These are phyloP conservation scores for Ilex paraguariensis DNA, from an alignment of 305 asterid genomes.

Conservation along the genomic window DNA sequence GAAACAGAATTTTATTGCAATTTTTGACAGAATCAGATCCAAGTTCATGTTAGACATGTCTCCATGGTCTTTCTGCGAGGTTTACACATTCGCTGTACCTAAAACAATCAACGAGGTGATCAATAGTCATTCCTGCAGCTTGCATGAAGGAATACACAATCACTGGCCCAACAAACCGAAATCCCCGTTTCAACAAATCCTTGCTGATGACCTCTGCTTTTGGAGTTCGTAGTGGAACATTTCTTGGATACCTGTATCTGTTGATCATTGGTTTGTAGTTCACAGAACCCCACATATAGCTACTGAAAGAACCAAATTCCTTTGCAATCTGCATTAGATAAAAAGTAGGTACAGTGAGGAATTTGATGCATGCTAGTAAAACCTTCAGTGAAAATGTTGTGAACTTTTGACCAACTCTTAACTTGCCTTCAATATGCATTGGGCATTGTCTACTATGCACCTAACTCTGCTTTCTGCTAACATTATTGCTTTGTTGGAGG, in stretches of 20 bases:
- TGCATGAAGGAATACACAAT: slow-evolving; percentile 90
- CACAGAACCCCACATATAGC: slow-evolving; percentile 81
- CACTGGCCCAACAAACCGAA: slow-evolving; percentile 86
- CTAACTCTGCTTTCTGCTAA: slow-evolving; percentile 69
- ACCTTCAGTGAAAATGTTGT: not conserved
- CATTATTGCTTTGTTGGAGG: slow-evolving; percentile 49
- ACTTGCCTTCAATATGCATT: slow-evolving; percentile 73
- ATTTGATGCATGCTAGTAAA: not conserved
- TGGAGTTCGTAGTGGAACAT: slow-evolving; percentile 80
- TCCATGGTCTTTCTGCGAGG: slow-evolving; percentile 87
- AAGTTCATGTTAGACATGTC: slow-evolving; percentile 48
- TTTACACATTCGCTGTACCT: slow-evolving; percentile 63
- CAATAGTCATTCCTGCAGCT: slow-evolving; percentile 82
- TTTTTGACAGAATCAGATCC: too few species aligned
- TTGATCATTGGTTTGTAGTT: slow-evolving; percentile 77
- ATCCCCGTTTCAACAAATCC: slow-evolving; percentile 71
- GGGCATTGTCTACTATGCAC: slow-evolving; percentile 87
- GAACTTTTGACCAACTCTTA: not conserved
- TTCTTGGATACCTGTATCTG: slow-evolving; percentile 59
- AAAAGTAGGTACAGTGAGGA: not conserved
- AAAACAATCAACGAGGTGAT: slow-evolving; percentile 78
- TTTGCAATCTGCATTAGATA: slow-evolving; percentile 44
- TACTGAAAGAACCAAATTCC: slow-evolving; percentile 81
- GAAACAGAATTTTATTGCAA: too few species aligned
- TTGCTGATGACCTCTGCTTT: slow-evolving; percentile 89